Conservation (phyloP, 768 basidiomycete genomes). For the Termitomyces sp. region DNA sequence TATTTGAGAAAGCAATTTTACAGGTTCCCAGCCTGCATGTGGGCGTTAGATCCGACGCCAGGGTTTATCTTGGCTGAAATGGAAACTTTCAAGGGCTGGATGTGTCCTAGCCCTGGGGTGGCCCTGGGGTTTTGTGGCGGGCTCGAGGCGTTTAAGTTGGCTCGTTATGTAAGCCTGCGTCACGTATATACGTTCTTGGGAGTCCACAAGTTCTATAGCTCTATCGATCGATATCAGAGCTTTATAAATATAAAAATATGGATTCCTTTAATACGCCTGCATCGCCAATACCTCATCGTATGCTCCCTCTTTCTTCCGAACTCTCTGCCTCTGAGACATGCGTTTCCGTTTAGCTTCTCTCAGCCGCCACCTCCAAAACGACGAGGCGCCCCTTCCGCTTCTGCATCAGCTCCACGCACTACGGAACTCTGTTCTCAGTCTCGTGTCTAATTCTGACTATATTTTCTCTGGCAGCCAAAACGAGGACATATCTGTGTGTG, state of each 20-base stretch:
- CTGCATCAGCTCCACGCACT: conserved; percentile 71
- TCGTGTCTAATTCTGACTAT: conserved; percentile 67
- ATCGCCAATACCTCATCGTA: conserved; percentile 23
- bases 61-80: too few species aligned
- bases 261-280: background rate
- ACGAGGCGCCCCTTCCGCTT: conserved; percentile 43
- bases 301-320: conserved; percentile 4
- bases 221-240: background rate
- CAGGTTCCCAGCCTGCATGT: too few species aligned
- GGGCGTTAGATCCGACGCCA: too few species aligned
- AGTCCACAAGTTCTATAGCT: background rate
- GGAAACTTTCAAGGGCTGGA: too few species aligned
- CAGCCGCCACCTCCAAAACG: conserved; percentile 49
- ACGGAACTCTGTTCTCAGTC: conserved; percentile 67
- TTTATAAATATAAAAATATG: background rate
- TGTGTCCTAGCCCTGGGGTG: too few species aligned
- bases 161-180: too few species aligned
- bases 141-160: too few species aligned
- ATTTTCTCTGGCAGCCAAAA: conserved; percentile 86
- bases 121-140: background rate
- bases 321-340: conserved; percentile 8
- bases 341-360: conserved; percentile 45
- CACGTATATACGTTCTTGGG: too few species aligned
- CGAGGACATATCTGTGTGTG: conserved; percentile 67
- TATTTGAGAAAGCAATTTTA: too few species aligned